Conservation (phyloP, 2,329 filamentous ascomycete genomes). For the Trichocomaceae sp. region DNA sequence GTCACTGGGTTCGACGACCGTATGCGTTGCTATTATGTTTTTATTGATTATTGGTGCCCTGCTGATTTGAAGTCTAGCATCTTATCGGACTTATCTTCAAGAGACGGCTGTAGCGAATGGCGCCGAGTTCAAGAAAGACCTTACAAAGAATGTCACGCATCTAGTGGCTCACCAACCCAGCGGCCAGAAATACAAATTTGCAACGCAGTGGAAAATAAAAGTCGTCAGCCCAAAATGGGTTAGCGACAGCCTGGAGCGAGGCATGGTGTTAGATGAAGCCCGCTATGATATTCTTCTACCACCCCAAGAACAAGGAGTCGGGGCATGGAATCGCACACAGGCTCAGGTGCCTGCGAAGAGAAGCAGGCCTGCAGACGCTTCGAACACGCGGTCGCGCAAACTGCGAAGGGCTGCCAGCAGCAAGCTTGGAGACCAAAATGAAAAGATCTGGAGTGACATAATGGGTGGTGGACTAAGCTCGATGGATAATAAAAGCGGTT, state of each 20-base stretch:
- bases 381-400: conserved; percentile 64
- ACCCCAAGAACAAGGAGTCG: conserved; percentile 63
- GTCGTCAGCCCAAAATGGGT: conserved; percentile 83
- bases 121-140: conserved; percentile 77
- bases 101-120: conserved; percentile 63
- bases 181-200: conserved; percentile 85
- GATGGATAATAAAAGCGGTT: conserved; percentile 20
- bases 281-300: conserved; percentile 72
- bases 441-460: conserved; percentile 87
- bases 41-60: not conserved
- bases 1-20: conserved; percentile 64
- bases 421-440: conserved; percentile 70
- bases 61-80: conserved; percentile 38
- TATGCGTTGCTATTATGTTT: conserved; percentile 32
- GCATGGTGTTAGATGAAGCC: conserved; percentile 85
- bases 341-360: conserved; percentile 20
- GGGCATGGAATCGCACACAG: conserved; percentile 61
- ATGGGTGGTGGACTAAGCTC: conserved; percentile 46
- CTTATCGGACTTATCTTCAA: conserved; percentile 64
- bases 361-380: conserved; percentile 40
- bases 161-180: conserved; percentile 71
- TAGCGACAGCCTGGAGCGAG: conserved; percentile 69
- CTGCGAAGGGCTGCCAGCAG: conserved; percentile 80
- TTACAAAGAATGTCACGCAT: conserved; percentile 81
- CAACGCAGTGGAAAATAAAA: conserved; percentile 72